phyloP scores from a whole-genome alignment of 2,329 filamentous ascomycete genomes.

The Juglanconis juglandina region DNA sequence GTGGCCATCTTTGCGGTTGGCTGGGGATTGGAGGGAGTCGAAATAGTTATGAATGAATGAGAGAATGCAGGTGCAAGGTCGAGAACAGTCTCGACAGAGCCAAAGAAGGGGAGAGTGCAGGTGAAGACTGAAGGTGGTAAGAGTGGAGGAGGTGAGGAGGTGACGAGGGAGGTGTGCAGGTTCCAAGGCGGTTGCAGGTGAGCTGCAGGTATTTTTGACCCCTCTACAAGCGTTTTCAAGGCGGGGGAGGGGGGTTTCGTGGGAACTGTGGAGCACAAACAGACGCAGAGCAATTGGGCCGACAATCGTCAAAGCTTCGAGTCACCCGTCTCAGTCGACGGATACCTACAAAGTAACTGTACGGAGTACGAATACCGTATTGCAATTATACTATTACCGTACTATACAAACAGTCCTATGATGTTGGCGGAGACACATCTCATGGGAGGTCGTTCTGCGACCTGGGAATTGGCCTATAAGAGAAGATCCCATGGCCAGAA shows the following conservation, averaged over 20 bases:
- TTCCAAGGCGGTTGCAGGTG: conserved; percentile 10
- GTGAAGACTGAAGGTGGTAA: conserved; percentile 9
- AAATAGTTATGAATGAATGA: neutral
- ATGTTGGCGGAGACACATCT: too few species aligned
- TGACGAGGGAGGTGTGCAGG: conserved; percentile 7
- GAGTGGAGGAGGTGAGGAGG: neutral
- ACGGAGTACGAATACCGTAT: too few species aligned
- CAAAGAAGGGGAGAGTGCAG: conserved; percentile 11
- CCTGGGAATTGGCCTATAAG: too few species aligned
- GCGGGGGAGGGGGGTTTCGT: conserved; percentile 29
- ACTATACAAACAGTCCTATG: too few species aligned
- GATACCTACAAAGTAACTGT: too few species aligned
- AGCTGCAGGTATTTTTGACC: conserved; percentile 18
- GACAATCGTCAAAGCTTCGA: neutral
- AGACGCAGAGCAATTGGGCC: conserved; percentile 1
- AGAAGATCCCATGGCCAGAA: too few species aligned
- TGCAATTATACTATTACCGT: too few species aligned
- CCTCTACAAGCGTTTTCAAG: conserved; percentile 21
- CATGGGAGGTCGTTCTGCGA: too few species aligned
- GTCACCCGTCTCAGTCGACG: neutral
- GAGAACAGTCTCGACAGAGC: conserved; percentile 5
- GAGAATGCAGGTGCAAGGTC: conserved; percentile 5
- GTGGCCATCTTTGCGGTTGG: conserved; percentile 32
- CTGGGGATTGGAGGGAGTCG: neutral
- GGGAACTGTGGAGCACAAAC: conserved; percentile 14